Percentiles rank a stretch among this genome's conserved stretches.
phyloP scores from a whole-genome alignment of 345 rosid species.

The Hypericum perforatum region DNA sequence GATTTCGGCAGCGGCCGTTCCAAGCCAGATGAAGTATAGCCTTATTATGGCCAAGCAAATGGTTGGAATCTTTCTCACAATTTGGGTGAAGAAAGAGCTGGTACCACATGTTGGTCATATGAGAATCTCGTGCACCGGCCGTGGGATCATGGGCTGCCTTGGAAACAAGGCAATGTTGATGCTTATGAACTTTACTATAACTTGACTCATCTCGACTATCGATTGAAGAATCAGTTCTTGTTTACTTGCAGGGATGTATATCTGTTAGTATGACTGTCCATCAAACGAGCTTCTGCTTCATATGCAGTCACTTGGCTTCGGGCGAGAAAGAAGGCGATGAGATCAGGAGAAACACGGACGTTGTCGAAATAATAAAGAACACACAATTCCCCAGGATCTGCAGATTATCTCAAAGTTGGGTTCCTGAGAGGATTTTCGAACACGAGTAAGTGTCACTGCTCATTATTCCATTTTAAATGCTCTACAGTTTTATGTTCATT shows the following conservation, averaged over 20 bases:
- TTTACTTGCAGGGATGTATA: conserved; percentile 70
- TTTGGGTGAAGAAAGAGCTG: conserved; percentile 83
- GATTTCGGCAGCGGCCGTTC: conserved; percentile 13
- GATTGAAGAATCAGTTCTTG: not conserved
- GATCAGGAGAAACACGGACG: conserved; percentile 72
- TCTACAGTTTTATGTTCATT: not conserved
- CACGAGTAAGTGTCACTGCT: conserved; percentile 54
- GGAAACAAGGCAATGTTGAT: conserved; percentile 70
- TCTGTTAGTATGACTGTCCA: conserved; percentile 78
- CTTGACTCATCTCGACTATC: not conserved
- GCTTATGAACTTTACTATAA: not conserved
- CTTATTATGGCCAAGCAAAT: conserved; percentile 81
- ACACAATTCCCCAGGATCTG: conserved; percentile 74
- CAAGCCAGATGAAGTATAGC: conserved; percentile 51
- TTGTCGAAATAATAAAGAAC: conserved; percentile 64
- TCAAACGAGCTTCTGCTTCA: conserved; percentile 77
- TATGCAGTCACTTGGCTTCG: conserved; percentile 90
- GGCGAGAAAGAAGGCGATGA: conserved; percentile 98
- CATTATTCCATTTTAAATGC: not conserved
- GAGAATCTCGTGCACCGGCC: conserved; percentile 54
- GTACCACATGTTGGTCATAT: conserved; percentile 68
- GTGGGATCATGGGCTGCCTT: conserved; percentile 88
- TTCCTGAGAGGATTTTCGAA: conserved; percentile 58
- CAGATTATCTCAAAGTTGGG: conserved; percentile 34
- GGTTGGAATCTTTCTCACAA: conserved; percentile 90